These are phyloP conservation scores for Botrytis hyacinthi DNA, from an alignment of 2,329 filamentous ascomycete genomes.

Conservation along the genomic window DNA sequence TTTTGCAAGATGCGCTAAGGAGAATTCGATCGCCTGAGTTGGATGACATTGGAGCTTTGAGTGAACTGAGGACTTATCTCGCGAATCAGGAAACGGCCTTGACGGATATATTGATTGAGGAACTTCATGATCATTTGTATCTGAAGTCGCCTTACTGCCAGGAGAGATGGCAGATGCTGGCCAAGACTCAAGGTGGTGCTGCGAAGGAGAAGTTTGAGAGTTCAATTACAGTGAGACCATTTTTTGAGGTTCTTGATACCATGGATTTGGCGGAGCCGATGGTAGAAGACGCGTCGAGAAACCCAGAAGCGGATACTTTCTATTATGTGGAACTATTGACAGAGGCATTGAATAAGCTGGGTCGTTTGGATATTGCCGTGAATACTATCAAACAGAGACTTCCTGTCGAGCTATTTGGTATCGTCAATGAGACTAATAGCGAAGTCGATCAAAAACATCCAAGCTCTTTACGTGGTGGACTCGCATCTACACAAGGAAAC, in stretches of 20 bases:
- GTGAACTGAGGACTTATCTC: slow-evolving; percentile 82
- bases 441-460: slow-evolving; percentile 93
- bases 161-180: slow-evolving; percentile 85
- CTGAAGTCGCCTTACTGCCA: slow-evolving; percentile 97
- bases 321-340: slow-evolving; percentile 86
- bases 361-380: slow-evolving; percentile 78
- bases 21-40: slow-evolving; percentile 84
- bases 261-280: slow-evolving; percentile 61
- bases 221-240: slow-evolving; percentile 47
- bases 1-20: slow-evolving; percentile 81
- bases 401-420: slow-evolving; percentile 87
- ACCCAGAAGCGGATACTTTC: slow-evolving; percentile 93
- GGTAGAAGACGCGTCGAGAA: slow-evolving; percentile 85
- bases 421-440: slow-evolving; percentile 91
- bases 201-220: slow-evolving; percentile 46
- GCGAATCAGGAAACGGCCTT: slow-evolving; percentile 88
- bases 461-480: slow-evolving; percentile 63
- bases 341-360: slow-evolving; percentile 87
- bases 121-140: slow-evolving; percentile 94
- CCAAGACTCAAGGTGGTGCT: slow-evolving; percentile 59
- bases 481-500: slow-evolving; percentile 52
- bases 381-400: slow-evolving; percentile 89
- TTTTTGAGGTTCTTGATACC: slow-evolving; percentile 58
- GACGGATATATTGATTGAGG: slow-evolving; percentile 94
- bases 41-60: slow-evolving; percentile 85